Evolutionary conservation across 2,329 filamentous ascomycete species (phyloP), one percentile per base, ranked within the genome.

Genomic region (Akanthomyces dipterigenus): DNA sequence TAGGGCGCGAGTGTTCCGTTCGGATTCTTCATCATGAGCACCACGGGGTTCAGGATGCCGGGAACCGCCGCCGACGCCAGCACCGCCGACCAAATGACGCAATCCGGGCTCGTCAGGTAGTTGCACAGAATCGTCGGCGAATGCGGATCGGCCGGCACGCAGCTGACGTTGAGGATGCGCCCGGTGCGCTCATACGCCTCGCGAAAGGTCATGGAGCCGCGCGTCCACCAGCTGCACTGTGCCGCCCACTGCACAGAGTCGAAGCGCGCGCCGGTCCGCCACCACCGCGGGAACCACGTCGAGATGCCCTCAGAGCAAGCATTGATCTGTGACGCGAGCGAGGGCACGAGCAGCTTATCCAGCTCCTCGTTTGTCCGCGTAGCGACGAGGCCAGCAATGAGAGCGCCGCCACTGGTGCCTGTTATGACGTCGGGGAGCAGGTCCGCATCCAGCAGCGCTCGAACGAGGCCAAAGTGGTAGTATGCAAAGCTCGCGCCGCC

Each of bases 41-140:
- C 93, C 2, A 96, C 90, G 0, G 95, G 95, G 70, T 98, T 98
- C 40, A 98, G 78, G 62, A 99, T 98, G 1, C 95, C 95, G 0
- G 95, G 95, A 0, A 99, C 95, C 5, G 95, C 95, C 4, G 95
- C 95, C 6, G 93, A 97, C 1, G 95, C 95, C 49, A 99, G 78
- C 3, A 98, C 92, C 2, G 95, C 93, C 12, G 92, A 96, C 95
- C 96, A 99, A 64, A 99, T 96, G 45, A 99, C 95, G 71, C 95
- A 99, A 76, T 99, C 92, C 0, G 95, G 95, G 24, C 89, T 90
- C 1, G 95, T 98, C 36, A 97, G 83, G 72, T 98, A 96, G 75
- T 99, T 99, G 70, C 91, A 91, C 8, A 99, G 81, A 65, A 99
- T 96, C 0, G 92, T 87, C 9, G 85, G 93, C 48, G 91, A 96